These are phyloP conservation scores for Leptographium lundbergii DNA, from an alignment of 2,329 filamentous ascomycete genomes.

Conservation along the genomic window DNA sequence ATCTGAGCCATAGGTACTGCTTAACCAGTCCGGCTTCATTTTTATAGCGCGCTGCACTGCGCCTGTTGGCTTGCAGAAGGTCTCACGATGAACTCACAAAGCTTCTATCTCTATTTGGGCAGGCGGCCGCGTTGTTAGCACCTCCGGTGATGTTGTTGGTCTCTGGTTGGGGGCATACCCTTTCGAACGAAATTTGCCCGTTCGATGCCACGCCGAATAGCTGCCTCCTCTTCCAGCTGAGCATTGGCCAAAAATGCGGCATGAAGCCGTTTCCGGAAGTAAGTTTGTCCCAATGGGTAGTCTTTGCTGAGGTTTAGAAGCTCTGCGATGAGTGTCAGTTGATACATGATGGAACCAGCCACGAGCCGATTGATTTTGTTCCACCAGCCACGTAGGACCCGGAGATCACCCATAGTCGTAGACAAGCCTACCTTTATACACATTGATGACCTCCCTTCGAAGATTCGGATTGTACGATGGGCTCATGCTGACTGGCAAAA, in stretches of 20 bases:
- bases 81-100: conserved; percentile 50
- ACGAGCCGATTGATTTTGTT: background rate
- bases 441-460: conserved; percentile 63
- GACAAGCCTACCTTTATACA: conserved; percentile 65
- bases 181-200: conserved; percentile 84
- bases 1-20: no score
- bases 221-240: conserved; percentile 53
- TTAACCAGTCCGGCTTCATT: no score
- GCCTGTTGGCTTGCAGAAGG: background rate
- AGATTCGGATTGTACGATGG: conserved; percentile 40
- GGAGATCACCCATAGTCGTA: no score
- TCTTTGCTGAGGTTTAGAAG: conserved; percentile 73
- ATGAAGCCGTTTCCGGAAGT: conserved; percentile 72
- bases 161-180: conserved; percentile 34
- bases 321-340: conserved; percentile 36
- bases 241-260: conserved; percentile 73
- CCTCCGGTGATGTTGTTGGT: background rate
- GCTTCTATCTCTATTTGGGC: conserved; percentile 68
- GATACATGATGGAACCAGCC: no score
- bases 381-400: background rate
- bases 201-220: conserved; percentile 64
- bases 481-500: conserved; percentile 12
- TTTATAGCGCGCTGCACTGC: no score
- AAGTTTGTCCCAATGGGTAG: conserved; percentile 72
- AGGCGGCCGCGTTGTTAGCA: background rate